Evolutionary conservation across 768 basidiomycete genomes (phyloP).

Genomic region (Mycena galericulata): DNA sequence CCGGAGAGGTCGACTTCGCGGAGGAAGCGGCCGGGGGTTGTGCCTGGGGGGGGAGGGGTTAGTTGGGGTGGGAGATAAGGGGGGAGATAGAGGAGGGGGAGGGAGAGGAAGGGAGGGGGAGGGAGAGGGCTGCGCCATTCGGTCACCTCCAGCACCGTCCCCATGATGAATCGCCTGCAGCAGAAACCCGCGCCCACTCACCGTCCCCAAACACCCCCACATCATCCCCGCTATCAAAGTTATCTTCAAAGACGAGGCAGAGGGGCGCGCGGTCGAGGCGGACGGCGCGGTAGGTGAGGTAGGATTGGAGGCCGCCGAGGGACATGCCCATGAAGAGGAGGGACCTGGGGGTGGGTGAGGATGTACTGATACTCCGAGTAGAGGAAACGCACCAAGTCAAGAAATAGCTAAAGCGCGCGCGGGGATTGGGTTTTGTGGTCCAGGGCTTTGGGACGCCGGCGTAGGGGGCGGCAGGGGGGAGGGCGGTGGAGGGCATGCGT

Average conservation of each 20-base stretch:
- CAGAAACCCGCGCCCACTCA: background rate
- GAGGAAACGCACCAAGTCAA: slow-evolving; percentile 56
- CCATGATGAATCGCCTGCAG: too few relatives aligned
- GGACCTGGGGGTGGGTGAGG: too few relatives aligned
- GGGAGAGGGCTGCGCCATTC: too few relatives aligned
- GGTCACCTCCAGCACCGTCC: too few relatives aligned
- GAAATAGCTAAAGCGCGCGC: slow-evolving; percentile 64
- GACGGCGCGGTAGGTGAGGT: slow-evolving; percentile 66
- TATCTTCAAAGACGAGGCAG: slow-evolving; percentile 82
- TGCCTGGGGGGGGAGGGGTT: slow-evolving; percentile 46
- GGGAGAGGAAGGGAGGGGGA: too few relatives aligned
- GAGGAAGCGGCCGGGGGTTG: slow-evolving; percentile 61
- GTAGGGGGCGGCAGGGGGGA: slow-evolving; percentile 49
- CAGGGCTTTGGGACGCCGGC: slow-evolving; percentile 67
- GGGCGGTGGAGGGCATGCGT: slow-evolving; percentile 56
- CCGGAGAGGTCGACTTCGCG: slow-evolving; percentile 86
- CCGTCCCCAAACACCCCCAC: slow-evolving; percentile 62
- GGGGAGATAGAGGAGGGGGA: too few relatives aligned
- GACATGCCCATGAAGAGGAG: slow-evolving; percentile 66
- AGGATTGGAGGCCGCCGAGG: slow-evolving; percentile 66
- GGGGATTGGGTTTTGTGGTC: slow-evolving; percentile 62
- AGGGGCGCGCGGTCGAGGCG: slow-evolving; percentile 61
- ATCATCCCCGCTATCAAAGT: slow-evolving; percentile 67
- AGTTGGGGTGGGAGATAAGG: too few relatives aligned
- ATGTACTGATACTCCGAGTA: too few relatives aligned